A percentile compares a stretch with the other conserved stretches of the same genome.
Conservation (phyloP, 1,284 basidiomycete genomes). For the Cutaneotrichosporon spelunceum region DNA sequence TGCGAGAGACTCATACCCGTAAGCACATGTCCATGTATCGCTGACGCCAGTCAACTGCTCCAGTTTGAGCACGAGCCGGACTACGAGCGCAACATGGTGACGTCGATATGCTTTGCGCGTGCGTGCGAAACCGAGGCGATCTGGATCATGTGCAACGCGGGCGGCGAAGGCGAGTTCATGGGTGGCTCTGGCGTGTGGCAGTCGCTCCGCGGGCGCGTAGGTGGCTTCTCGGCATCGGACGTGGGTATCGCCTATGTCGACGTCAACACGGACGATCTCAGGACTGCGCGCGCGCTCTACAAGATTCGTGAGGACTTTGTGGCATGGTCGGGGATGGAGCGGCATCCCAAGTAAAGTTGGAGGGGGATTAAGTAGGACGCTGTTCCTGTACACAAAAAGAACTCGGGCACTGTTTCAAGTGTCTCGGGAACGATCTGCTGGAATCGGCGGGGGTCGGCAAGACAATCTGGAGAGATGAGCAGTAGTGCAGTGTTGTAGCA, state of each 20-base stretch:
- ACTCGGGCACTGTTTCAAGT: no score
- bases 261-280: conserved; percentile 34
- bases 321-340: not conserved
- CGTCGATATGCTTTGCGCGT: conserved; percentile 37
- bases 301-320: conserved; percentile 40
- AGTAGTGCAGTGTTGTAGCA: no score
- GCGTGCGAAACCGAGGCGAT: conserved; percentile 48
- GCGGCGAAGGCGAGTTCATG: conserved; percentile 39
- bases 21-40: conserved; percentile 14
- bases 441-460: no score
- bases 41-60: conserved; percentile 12
- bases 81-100: conserved; percentile 38
- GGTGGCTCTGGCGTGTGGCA: conserved; percentile 33
- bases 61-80: conserved; percentile 23
- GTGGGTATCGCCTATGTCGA: conserved; percentile 30
- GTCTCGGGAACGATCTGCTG: no score
- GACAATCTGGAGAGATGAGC: no score
- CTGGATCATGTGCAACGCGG: conserved; percentile 47
- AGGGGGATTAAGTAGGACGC: no score
- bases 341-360: conserved; percentile 7
- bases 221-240: conserved; percentile 9
- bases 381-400: no score
- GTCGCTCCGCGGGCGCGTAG: conserved; percentile 12
- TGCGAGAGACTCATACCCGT: conserved; percentile 49
- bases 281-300: conserved; percentile 37